Conservation (phyloP, 306 rosid species). For the Begonia masoniana region DNA sequence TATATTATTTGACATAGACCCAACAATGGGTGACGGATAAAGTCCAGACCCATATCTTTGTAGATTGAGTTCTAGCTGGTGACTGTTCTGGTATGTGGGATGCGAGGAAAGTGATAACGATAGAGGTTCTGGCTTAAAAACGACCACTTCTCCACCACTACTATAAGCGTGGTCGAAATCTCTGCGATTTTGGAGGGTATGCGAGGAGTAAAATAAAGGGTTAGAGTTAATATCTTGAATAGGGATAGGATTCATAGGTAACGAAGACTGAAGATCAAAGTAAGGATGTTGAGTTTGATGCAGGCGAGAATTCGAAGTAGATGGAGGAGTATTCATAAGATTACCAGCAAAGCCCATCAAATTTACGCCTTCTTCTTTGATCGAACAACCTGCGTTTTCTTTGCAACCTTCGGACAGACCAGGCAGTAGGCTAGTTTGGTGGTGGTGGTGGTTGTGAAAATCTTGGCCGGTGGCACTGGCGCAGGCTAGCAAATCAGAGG, state of each 20-base stretch:
- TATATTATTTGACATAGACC: too few relatives aligned
- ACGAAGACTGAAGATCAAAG: constrained; percentile 34
- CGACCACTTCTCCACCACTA: too few relatives aligned
- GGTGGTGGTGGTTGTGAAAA: constrained; percentile 3
- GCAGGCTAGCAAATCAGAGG: constrained; percentile 25
- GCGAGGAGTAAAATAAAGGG: neutral
- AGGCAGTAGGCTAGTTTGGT: neutral
- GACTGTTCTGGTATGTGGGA: constrained; percentile 9
- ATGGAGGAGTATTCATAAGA: constrained; percentile 11
- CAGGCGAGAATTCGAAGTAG: constrained; percentile 8
- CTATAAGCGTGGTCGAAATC: too few relatives aligned
- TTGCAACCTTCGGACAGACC: neutral
- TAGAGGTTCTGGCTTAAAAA: constrained; percentile 59
- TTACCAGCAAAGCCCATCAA: constrained; percentile 39
- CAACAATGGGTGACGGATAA: constrained; percentile 1
- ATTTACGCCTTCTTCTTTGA: constrained; percentile 30
- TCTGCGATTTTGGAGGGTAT: too few relatives aligned
- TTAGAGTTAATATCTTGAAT: constrained; percentile 22
- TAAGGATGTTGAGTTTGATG: neutral
- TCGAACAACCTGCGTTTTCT: neutral
- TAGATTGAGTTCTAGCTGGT: constrained; percentile 28
- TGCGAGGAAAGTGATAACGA: constrained; percentile 63
- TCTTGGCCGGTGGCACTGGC: constrained; percentile 1
- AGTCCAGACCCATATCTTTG: constrained; percentile 30
- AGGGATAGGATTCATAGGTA: constrained; percentile 5